Percentiles rank a stretch among this genome's conserved stretches.
These are phyloP conservation scores for Polytrichum formosum DNA, from an alignment of 225 moss, liverwort and hornwort genomes.

Conservation along the genomic window DNA sequence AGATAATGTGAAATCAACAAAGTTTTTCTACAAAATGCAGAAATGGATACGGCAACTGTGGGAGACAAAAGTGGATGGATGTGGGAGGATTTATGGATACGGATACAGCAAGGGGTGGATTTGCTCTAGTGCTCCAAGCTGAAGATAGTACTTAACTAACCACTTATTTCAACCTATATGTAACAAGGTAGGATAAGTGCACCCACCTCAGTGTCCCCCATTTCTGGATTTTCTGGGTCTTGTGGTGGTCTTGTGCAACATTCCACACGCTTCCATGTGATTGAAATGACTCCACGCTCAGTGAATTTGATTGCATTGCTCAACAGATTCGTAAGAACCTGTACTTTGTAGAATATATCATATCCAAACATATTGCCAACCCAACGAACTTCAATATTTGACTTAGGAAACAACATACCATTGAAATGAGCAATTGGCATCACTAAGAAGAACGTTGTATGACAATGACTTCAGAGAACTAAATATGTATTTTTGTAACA, in stretches of 20 bases:
- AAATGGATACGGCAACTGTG: no score
- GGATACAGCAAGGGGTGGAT: neutral
- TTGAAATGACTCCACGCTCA: conserved; percentile 64
- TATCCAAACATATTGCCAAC: no score
- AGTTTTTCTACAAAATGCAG: no score
- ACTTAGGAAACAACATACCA: neutral
- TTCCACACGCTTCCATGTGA: conserved; percentile 56
- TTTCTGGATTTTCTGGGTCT: conserved; percentile 11
- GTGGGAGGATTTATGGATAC: neutral
- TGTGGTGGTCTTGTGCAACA: conserved; percentile 14
- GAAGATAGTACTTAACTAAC: conserved; percentile 10
- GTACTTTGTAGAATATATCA: neutral
- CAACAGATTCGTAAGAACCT: conserved; percentile 85
- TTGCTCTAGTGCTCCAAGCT: conserved; percentile 19
- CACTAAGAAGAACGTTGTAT: neutral
- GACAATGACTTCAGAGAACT: neutral
- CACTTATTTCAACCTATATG: no score
- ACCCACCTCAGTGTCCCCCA: conserved; percentile 2
- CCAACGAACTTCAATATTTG: no score
- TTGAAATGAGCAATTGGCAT: neutral
- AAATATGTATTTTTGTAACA: neutral
- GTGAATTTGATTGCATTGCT: conserved; percentile 99
- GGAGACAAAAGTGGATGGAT: no score
- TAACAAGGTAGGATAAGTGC: no score
- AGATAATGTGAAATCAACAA: no score